Evolutionary conservation across 2,329 filamentous ascomycete genomes (phyloP).

Genomic region (Penicillium palitans): DNA sequence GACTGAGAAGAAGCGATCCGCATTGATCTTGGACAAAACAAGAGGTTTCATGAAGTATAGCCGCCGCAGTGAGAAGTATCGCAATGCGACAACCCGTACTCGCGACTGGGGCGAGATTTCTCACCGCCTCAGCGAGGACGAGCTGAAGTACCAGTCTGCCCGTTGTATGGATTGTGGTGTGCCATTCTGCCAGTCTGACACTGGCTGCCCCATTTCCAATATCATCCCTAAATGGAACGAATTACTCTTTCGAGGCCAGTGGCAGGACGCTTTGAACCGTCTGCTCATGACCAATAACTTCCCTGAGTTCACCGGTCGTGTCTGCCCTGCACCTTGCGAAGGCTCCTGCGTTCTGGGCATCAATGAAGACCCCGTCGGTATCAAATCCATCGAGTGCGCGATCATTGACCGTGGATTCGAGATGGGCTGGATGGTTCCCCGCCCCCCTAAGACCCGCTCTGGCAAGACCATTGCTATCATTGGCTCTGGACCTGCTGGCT

Average conservation of each 20-base stretch:
- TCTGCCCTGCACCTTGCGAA: constrained; percentile 94
- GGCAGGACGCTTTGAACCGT: constrained; percentile 87
- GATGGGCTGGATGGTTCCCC: constrained; percentile 95
- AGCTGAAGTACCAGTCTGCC: constrained; percentile 93
- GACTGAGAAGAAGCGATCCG: constrained; percentile 84
- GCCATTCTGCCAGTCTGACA: constrained; percentile 95
- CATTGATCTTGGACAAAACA: constrained; percentile 95
- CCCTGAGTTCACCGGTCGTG: constrained; percentile 95
- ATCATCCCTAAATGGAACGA: constrained; percentile 98
- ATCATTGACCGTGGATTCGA: constrained; percentile 98
- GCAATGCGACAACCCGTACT: constrained; percentile 75
- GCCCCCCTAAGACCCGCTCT: constrained; percentile 73
- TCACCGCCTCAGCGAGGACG: constrained; percentile 83
- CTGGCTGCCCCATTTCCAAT: constrained; percentile 92
- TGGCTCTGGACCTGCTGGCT: constrained; percentile 87
- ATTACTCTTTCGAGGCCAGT: constrained; percentile 71
- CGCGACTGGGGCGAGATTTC: constrained; percentile 94
- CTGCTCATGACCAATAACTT: constrained; percentile 98
- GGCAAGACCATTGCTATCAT: constrained; percentile 88
- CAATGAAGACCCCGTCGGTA: constrained; percentile 94
- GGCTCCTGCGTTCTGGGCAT: constrained; percentile 95
- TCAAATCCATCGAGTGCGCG: constrained; percentile 97
- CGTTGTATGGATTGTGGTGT: constrained; percentile 99
- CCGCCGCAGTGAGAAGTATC: constrained; percentile 90
- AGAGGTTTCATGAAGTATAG: constrained; percentile 97